Base-by-base conservation (phyloP, 2,329 filamentous ascomycete genomes). In the Hortaea werneckii region DNA sequence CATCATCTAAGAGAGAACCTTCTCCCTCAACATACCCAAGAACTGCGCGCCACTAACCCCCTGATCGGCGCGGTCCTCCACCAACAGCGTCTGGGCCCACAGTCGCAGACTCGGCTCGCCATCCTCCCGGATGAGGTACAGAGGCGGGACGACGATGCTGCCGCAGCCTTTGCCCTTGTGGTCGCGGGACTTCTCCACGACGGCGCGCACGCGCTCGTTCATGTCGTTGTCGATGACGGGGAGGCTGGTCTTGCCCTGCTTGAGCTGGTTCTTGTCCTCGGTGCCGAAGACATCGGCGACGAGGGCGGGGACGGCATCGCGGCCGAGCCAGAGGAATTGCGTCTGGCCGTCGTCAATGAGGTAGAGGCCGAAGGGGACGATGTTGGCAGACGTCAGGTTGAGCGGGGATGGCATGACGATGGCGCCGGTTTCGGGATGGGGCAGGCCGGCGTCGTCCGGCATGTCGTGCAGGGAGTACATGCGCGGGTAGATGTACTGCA, bases 291-390 rank as follows among this genome's bases (percentile, higher is more conserved):
- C 90, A 58, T 98, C 92, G 43, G 77, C 68, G 37, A 96, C 73
- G 29, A 98, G 76, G 61, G 94, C 87, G 1, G 88, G 87, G 28
- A 98, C 87, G 1, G 90, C 84, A 55, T 98, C 90, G 32, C 89
- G 82, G 10, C 92, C 92, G 13, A 96, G 77, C 92, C 92, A 98
- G 41, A 98, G 70, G 76, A 98, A 98, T 65, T 98, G 92, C 5
- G 87, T 95, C 67, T 95, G 90, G 2, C 89, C 89, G 60, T 98
- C 92, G 58, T 98, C 92, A 57, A 98, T 92, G 47, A 98, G 77
- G 67, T 98, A 98, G 12, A 98, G 72, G 28, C 92, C 92, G 61
- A 94, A 95, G 0, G 88, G 79, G 3, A 87, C 86, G 42, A 98
- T 78, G 40, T 85, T 80, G 65, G 90, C 87, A 1, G 89, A 95